Evolutionary conservation across 225 moss, liverwort and hornwort species (phyloP), one percentile per base, ranked within the genome.

Genomic region (Bryum argenteum): DNA sequence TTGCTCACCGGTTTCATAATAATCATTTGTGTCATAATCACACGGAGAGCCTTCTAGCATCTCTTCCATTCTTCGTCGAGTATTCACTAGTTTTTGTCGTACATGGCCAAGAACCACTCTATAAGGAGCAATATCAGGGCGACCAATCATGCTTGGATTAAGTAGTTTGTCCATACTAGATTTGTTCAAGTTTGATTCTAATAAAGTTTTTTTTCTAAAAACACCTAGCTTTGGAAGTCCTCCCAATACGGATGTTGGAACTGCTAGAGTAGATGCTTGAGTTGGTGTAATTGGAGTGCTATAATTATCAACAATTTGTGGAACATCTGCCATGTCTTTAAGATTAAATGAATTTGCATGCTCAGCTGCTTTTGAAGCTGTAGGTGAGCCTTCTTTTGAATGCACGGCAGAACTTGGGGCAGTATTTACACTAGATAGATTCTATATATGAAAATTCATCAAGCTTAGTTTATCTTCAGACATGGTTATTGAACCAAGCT

Each of bases 101-200:
- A 90, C 87, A 66, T 94, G 89, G 47, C 91, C 90, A 20, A 94
- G 88, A 48, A 94, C 90, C 15, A 94, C 88, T 77, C 94, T 83
- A 47, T 94, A 94, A 0, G 94, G 94, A 26, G 94, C 94, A 70
- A 94, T 88, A 64, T 94, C 94, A 60, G 91, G 94, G 58, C 94
- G 90, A 8, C 94, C 94, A 26, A 87, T 88, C 84, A 85, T 82
- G 57, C 88, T 90, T 5, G 94, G 91, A 63, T 94, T 88, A 37
- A 94, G 74, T 1, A 94, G 74, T 78, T 83, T 94, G 71, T 94
- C 94, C 79, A 94, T 90, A 51, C 91, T 87, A 13, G 94, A 94
- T 63, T 83, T 88, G 67, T 91, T 90, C 40, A 91, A 75, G 76
- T 87, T 94, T 21, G 88, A 83, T 18, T 94, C 94, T 57, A 90